phyloP scores from a whole-genome alignment of 257 asterid species.

The Plantago major region DNA sequence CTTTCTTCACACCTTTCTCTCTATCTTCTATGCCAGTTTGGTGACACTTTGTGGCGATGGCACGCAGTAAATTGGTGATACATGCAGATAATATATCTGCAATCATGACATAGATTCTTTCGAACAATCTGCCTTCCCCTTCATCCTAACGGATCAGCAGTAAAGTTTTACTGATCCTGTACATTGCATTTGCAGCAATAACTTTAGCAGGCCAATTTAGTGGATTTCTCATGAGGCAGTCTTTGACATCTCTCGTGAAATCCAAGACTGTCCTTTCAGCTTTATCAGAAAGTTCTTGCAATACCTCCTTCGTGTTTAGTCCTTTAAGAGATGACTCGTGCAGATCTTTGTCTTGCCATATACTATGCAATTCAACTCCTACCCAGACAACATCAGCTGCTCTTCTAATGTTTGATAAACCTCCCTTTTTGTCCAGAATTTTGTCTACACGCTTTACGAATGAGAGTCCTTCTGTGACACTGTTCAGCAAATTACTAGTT shows the following conservation, averaged over 20 bases:
- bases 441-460: slow-evolving; percentile 35
- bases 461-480: slow-evolving; percentile 34
- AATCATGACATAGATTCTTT: too few relatives aligned
- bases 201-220: slow-evolving; percentile 17
- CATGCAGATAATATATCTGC: too few relatives aligned
- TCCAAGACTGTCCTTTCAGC: slow-evolving; percentile 10
- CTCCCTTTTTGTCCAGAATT: slow-evolving; percentile 23
- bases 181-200: slow-evolving; percentile 18
- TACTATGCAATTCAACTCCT: slow-evolving; percentile 28
- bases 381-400: slow-evolving; percentile 36
- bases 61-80: too few relatives aligned
- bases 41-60: too few relatives aligned
- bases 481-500: slow-evolving; percentile 14
- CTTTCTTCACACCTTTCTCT: too few relatives aligned
- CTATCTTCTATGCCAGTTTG: too few relatives aligned
- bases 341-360: slow-evolving; percentile 38
- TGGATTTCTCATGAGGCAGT: slow-evolving; percentile 6
- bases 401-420: slow-evolving; percentile 21
- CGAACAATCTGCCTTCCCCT: too few relatives aligned
- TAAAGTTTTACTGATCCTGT: not conserved
- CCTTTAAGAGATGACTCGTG: slow-evolving; percentile 27
- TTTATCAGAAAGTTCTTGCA: slow-evolving; percentile 16
- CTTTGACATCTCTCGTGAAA: slow-evolving; percentile 11
- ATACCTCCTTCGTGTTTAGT: slow-evolving; percentile 22
- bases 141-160: not conserved